phyloP scores from a whole-genome alignment of 129 eudicot genomes.

The Centella asiatica region DNA sequence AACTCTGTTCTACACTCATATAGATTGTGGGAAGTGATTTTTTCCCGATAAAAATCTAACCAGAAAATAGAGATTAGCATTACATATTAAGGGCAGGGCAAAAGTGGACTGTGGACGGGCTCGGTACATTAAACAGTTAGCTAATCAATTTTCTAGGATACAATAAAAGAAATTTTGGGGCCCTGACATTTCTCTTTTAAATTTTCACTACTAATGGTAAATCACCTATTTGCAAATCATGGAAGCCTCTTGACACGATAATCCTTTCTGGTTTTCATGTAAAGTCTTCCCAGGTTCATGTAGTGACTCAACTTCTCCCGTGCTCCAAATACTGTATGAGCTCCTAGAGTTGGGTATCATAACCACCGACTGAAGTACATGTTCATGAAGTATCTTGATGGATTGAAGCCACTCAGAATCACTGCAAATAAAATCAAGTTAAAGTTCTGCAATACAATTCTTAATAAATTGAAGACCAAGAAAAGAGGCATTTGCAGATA shows the following conservation, averaged over 20 bases:
- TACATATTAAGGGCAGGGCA: background rate
- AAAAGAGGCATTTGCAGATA: background rate
- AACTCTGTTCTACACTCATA: background rate
- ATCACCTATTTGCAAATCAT: slow-evolving; percentile 16
- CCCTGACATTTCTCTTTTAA: slow-evolving; percentile 17
- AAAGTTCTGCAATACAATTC: background rate
- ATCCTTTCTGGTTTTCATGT: slow-evolving; percentile 11
- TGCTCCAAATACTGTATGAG: slow-evolving; percentile 14
- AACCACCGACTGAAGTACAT: slow-evolving; percentile 68
- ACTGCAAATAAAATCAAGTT: slow-evolving; percentile 38
- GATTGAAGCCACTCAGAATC: slow-evolving; percentile 85
- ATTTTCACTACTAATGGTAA: slow-evolving; percentile 14
- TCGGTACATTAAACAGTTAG: slow-evolving; percentile 14
- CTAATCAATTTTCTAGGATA: slow-evolving; percentile 10
- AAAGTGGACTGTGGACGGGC: background rate
- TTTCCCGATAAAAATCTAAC: background rate
- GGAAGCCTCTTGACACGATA: slow-evolving; percentile 15
- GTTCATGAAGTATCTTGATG: slow-evolving; percentile 94
- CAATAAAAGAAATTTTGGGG: slow-evolving; percentile 14
- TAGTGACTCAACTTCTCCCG: slow-evolving; percentile 11
- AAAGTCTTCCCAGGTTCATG: slow-evolving; percentile 22
- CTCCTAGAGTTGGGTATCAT: slow-evolving; percentile 24
- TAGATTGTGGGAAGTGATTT: background rate
- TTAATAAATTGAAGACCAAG: background rate
- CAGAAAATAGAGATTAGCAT: too few relatives aligned